Evolutionary conservation across 176 grass and related monocot species (phyloP), one percentile per base, ranked within the genome.

Genomic region (Dactylis glomerata): DNA sequence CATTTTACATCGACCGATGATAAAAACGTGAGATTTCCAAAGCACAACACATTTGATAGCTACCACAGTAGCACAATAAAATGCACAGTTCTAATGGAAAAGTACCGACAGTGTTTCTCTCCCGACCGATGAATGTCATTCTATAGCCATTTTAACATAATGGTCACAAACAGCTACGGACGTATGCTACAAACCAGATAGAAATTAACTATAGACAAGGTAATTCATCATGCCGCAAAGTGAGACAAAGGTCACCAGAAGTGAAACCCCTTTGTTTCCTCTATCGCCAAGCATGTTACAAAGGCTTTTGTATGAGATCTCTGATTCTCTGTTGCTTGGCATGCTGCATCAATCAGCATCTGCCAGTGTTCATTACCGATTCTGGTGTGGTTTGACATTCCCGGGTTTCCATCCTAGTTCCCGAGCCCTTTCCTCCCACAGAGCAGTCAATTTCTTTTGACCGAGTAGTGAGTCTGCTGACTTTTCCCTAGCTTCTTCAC

Each of bases 401-500:
- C 40, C 59, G 0, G 91, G 78, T 62, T 88, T 96, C 96, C 96
- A 99, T 75, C 96, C 96, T 69, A 72, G 85, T 51, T 82, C 89
- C 44, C 71, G 80, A 65, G 96, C 96, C 86, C 91, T 95, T 77
- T 73, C 79, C 68, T 94, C 93, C 96, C 93, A 99, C 75, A 89
- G 42, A 28, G 89, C 84, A 55, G 91, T 99, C 69, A 91, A 62
- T 81, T 92, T 99, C 91, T 58, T 96, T 74, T 99, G 93, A 56
- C 77, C 8, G 3, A 82, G 27, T 57, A 99, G 56, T 57, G 91
- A 71, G n/a, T 68, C 32, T 44, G 87, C 89, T 22, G 96, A 92
- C 30, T 86, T 99, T 73, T 99, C 93, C 71, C 96, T 81, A 72
- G 96, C 84, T 88, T 99, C 91, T 78, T 99, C 96, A 71, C 96